Evolutionary conservation across 768 basidiomycete genomes (phyloP).

Genomic region (Mycena venus): DNA sequence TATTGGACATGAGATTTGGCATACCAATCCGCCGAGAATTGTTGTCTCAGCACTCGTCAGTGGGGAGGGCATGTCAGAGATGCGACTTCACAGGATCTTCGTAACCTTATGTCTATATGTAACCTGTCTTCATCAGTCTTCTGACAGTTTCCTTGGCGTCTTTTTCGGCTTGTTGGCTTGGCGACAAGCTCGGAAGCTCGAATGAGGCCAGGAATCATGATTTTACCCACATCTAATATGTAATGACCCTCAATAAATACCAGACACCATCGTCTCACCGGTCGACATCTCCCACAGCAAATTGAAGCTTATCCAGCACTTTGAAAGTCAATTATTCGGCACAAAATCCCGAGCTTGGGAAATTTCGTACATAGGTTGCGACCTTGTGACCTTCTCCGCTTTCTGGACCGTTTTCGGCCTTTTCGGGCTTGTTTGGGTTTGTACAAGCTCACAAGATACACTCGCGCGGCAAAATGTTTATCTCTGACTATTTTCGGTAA

Average conservation of each 20-base stretch:
- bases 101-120: neutral
- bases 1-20: neutral
- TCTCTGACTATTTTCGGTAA: too few species aligned
- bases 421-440: neutral
- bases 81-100: neutral
- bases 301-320: constrained; percentile 2
- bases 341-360: constrained; percentile 4
- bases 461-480: too few species aligned
- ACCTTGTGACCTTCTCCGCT: constrained; percentile 9
- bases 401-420: neutral
- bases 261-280: neutral
- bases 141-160: constrained; percentile 9
- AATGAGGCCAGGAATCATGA: neutral
- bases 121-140: constrained; percentile 4
- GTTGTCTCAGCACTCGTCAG: neutral
- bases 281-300: neutral
- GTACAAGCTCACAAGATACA: neutral
- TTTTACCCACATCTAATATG: neutral
- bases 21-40: neutral
- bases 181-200: constrained; percentile 9
- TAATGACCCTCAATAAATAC: neutral
- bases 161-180: constrained; percentile 18
- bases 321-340: neutral
- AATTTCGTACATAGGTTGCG: constrained; percentile 12
- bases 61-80: neutral